Evolutionary conservation across 2,329 filamentous ascomycete species (phyloP).

Genomic region (Beauveria rudraprayagi): DNA sequence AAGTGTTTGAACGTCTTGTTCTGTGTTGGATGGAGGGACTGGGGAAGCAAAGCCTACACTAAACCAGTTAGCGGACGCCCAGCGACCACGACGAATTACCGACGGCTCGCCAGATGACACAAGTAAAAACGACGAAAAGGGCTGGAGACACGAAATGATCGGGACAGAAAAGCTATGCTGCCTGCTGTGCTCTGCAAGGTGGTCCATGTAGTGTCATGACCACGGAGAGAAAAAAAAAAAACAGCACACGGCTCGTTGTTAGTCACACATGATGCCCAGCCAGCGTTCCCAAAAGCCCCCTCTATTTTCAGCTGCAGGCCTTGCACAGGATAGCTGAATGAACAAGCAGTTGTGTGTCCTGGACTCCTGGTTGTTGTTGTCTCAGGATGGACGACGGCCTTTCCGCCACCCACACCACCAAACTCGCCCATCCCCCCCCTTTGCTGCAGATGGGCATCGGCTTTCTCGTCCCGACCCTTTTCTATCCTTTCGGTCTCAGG

Average conservation of each 20-base stretch:
- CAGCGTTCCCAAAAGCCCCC: not conserved
- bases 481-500: not conserved
- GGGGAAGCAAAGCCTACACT: not conserved
- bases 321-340: not conserved
- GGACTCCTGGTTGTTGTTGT: not conserved
- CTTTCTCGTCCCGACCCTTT: not conserved
- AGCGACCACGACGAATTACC: not conserved
- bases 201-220: not conserved
- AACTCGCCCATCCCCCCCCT: not conserved
- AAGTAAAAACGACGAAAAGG: not conserved
- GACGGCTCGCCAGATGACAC: not conserved
- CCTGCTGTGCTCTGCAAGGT: not conserved
- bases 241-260: not conserved
- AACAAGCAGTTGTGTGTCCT: not conserved
- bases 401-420: not conserved
- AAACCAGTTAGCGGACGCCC: not conserved
- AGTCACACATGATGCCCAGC: not conserved
- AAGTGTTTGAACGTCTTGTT: no score
- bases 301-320: not conserved
- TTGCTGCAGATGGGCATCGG: not conserved
- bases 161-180: not conserved
- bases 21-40: not conserved
- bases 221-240: not conserved
- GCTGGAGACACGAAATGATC: not conserved
- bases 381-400: not conserved